Base-by-base conservation (phyloP, 1,284 basidiomycete species). In the Leccinum solheimii region DNA sequence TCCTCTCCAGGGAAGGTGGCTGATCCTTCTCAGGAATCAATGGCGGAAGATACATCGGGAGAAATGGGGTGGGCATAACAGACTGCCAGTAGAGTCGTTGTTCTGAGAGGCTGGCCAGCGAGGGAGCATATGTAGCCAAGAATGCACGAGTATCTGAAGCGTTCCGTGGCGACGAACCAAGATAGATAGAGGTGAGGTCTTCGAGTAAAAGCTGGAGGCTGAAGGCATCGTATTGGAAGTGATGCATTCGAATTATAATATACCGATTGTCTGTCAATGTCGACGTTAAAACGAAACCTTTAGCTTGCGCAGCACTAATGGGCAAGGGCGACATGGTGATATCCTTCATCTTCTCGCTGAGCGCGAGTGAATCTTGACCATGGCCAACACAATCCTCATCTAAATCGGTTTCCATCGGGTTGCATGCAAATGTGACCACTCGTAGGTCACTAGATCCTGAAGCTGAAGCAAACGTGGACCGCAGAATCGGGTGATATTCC, bases 171-270 rank as follows among this genome's bases (percentile, higher is more conserved):
- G 64, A 59, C 14, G 66, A 60, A 5, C 71, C 75, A 2, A 64
- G 58, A 65, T 81, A 83, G 14, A 81, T 49, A 13, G 68, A 67
- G 23, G 70, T 65, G 11, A 83, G 72, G 60, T 83, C 80, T 56
- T 78, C 71, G 3, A 79, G 61, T 19, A 83, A 66, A n/a, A 83
- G 69, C 32, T 69, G 74, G 38, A 83, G 69, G 66, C 80, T 81
- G 79, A 80, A 79, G 4, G 80, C 81, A 56, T 83, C 82, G 64
- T 83, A 83, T 68, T 83, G 81, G 68, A 81, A 80, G 65, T 83
- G 82, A 61, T 83, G 79, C 56, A 83, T 70, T 57, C 80, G 76
- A 30, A 83, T 59, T 23, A 82, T 61, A n/a, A 83, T 67, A 60
- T 77, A 80, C 23, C 63, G 66, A 19, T 64, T 63, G 38, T 65